These are phyloP conservation scores for Trametes sp. DNA, from an alignment of 1,284 basidiomycete genomes.

Conservation along the genomic window DNA sequence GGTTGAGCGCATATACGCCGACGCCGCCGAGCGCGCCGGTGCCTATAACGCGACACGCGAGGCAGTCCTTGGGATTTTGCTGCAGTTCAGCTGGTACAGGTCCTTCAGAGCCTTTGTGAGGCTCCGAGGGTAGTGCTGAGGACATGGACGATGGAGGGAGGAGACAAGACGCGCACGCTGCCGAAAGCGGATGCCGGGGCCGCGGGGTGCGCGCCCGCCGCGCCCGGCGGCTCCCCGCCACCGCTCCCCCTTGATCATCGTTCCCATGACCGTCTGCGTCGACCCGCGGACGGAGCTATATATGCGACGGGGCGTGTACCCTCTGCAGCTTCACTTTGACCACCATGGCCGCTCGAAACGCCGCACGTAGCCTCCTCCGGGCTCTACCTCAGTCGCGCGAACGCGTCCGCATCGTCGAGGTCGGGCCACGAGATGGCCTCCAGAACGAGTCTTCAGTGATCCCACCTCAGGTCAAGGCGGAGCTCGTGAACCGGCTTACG, in stretches of 20 bases:
- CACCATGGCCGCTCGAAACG: slow-evolving; percentile 17
- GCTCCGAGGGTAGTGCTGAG: neutral
- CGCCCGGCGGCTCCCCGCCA: slow-evolving; percentile 3
- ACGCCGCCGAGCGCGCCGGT: slow-evolving; percentile 43
- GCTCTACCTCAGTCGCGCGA: too few species aligned
- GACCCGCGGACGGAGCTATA: neutral
- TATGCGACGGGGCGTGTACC: neutral
- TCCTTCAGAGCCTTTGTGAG: neutral
- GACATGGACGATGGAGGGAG: slow-evolving; percentile 11
- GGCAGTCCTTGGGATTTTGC: slow-evolving; percentile 44
- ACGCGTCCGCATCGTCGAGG: slow-evolving; percentile 85
- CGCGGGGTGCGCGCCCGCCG: neutral
- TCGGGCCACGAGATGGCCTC: slow-evolving; percentile 91
- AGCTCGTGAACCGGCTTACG: slow-evolving; percentile 82
- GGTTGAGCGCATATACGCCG: slow-evolving; percentile 45
- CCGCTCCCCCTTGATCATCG: slow-evolving; percentile 4
- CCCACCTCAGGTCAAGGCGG: slow-evolving; percentile 78
- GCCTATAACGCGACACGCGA: slow-evolving; percentile 48
- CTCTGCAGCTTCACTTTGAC: neutral
- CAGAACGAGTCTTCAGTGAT: slow-evolving; percentile 90
- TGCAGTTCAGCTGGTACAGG: neutral
- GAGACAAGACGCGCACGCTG: neutral
- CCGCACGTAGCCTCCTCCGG: slow-evolving; percentile 17
- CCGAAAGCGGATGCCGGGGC: neutral
- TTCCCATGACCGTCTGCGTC: slow-evolving; percentile 19